Conservation (phyloP, 208 protist genomes). For the Phytomonas sp. region DNA sequence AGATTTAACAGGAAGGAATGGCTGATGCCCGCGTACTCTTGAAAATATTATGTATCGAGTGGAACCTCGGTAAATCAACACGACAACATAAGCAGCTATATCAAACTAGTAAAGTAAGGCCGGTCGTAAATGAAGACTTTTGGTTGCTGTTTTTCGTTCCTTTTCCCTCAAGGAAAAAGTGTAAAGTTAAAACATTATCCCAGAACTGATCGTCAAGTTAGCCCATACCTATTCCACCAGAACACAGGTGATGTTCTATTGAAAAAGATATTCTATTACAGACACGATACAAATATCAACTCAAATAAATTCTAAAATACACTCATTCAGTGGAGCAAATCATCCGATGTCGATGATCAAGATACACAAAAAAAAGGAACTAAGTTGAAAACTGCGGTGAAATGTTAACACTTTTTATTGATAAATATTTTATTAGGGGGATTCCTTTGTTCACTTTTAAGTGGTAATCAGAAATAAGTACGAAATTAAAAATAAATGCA, state of each 20-base stretch:
- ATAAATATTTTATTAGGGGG: background rate
- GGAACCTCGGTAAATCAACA: background rate
- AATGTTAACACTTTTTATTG: background rate
- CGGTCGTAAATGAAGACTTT: background rate
- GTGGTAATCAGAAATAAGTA: background rate
- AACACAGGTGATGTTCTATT: background rate
- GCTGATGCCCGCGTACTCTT: background rate
- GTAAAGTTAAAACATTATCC: background rate
- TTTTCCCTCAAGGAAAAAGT: background rate
- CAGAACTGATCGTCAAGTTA: background rate
- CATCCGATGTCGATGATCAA: background rate
- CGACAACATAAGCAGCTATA: background rate
- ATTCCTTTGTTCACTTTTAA: background rate
- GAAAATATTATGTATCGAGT: background rate
- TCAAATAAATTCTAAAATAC: background rate
- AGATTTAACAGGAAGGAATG: background rate
- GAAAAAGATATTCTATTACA: background rate
- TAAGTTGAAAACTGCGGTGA: background rate
- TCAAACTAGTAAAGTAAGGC: background rate
- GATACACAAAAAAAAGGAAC: background rate
- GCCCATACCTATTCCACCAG: background rate
- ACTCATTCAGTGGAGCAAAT: background rate
- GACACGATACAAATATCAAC: background rate
- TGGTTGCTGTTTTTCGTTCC: background rate
- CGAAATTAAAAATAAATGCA: background rate